A percentile compares a stretch with the other conserved stretches of the same genome.
phyloP scores from a whole-genome alignment of 2,329 filamentous ascomycete species.

The Fusarium tricinctum region DNA sequence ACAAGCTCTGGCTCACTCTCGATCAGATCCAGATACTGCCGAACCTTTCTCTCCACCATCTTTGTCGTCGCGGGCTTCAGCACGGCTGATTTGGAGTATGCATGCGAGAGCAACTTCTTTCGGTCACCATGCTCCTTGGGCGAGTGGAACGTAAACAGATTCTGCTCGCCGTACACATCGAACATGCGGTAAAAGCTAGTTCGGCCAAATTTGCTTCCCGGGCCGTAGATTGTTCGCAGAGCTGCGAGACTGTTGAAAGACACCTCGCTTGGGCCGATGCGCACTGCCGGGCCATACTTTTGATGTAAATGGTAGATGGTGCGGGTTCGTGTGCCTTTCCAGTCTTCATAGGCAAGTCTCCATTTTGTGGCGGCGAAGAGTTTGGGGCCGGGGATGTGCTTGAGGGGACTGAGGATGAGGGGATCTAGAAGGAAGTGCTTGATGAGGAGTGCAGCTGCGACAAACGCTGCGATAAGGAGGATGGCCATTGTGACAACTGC shows the following conservation, averaged over 20 bases:
- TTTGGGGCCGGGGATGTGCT: constrained; percentile 54
- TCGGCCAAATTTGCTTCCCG: constrained; percentile 64
- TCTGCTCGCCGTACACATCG: constrained; percentile 65
- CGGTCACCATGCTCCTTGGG: constrained; percentile 61
- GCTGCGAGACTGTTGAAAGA: constrained; percentile 60
- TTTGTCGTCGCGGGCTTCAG: constrained; percentile 25
- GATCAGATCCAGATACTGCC: constrained; percentile 31
- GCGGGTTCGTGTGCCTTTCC: constrained; percentile 58
- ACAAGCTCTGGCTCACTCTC: constrained; percentile 17
- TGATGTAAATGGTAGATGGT: constrained; percentile 60
- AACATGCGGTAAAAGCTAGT: constrained; percentile 69
- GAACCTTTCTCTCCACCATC: constrained; percentile 40
- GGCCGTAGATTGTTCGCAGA: constrained; percentile 67
- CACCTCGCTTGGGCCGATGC: constrained; percentile 63
- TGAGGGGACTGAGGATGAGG: constrained; percentile 19
- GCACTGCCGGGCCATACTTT: constrained; percentile 62
- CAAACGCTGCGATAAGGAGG: neutral
- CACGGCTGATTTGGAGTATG: constrained; percentile 66
- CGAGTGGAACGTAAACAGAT: constrained; percentile 65
- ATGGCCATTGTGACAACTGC: neutral
- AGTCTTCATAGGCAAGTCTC: constrained; percentile 62
- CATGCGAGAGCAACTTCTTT: constrained; percentile 66
- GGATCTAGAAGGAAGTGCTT: constrained; percentile 26
- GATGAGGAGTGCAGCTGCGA: constrained; percentile 15
- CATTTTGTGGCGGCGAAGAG: constrained; percentile 59